Base-by-base conservation (phyloP, 1,139 yeast genomes). In the Zygosaccharomyces sapae region DNA sequence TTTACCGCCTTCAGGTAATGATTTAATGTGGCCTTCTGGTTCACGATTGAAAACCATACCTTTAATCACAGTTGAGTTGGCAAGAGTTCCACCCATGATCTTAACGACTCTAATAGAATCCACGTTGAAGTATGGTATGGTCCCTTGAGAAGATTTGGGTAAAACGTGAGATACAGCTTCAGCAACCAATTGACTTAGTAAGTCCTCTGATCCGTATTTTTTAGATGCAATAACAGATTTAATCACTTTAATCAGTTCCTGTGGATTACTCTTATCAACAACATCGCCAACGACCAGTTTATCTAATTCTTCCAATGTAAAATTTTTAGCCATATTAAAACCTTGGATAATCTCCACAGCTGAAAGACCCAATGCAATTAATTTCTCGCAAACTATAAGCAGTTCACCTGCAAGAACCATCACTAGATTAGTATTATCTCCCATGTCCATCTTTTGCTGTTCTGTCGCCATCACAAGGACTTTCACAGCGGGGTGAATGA, bases 11-110 rank as follows among this genome's bases (percentile, higher is more conserved):
- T 52, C 52, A n/a, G 60, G 49, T 48, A 85, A 72, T 54, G 81
- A 77, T 68, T 87, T 87, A 47, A 90, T 70, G 54, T 80, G 81
- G 12, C 97, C 96, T 67, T 92, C 97, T 9, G 98, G 97, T 67
- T 89, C 96, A 62, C 95, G 79, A 58, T 96, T 95, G 76, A 94
- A 92, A 36, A 94, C 97, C 98, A 92, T 92, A 57, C 98, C 98
- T 70, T 86, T 87, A 57, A 94, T 74, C 47, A 94, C 98, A 58
- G 77, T 76, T 7, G 95, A 85, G 57, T 77, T 76, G 31, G 74
- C 70, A 58, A 94, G 73, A 47, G 94, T 76, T 19, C 95, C 77
- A 50, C 98, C 98, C 96, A 92, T 87, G 58, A 92, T 85, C 70
- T 92, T 92, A 43, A 92, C 98, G 27, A 92, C 97, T 66, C 98